Evolutionary conservation across 495 filamentous ascomycete species (phyloP).

Genomic region (Cercophora scortea): DNA sequence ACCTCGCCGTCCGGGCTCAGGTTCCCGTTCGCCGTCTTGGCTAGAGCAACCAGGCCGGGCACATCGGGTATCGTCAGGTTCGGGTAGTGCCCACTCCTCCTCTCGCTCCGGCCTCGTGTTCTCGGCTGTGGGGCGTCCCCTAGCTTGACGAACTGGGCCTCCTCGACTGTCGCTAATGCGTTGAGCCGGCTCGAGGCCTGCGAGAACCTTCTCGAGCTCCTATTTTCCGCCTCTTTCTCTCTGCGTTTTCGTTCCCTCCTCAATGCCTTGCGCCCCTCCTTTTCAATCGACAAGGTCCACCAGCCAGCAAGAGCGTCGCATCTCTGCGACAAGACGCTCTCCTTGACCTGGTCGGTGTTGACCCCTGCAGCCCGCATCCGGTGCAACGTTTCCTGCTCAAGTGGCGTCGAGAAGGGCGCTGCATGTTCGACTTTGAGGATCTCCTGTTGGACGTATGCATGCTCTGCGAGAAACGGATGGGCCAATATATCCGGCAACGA

Average conservation of each 20-base stretch:
- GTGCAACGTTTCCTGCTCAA: constrained; percentile 87
- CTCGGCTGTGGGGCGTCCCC: constrained; percentile 47
- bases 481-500: constrained; percentile 79
- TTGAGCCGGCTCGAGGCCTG: constrained; percentile 80
- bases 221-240: constrained; percentile 74
- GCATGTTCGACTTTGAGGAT: constrained; percentile 82
- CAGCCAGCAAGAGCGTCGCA: constrained; percentile 89
- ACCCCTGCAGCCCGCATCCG: constrained; percentile 94
- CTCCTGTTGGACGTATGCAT: constrained; percentile 81
- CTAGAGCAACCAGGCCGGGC: constrained; percentile 62
- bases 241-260: constrained; percentile 78
- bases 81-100: constrained; percentile 43
- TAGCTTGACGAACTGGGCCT: constrained; percentile 38
- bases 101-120: constrained; percentile 45
- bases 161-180: constrained; percentile 68
- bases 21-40: constrained; percentile 23
- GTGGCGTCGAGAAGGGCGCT: constrained; percentile 73
- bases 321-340: constrained; percentile 81
- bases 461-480: constrained; percentile 82
- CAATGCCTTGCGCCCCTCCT: constrained; percentile 84
- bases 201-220: constrained; percentile 73
- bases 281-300: constrained; percentile 94
- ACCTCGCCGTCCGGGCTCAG: constrained; percentile 33
- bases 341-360: constrained; percentile 88
- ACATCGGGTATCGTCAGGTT: constrained; percentile 53